Base-by-base conservation (phyloP, 805 yeast genomes). In the Starmerella tilneyi region DNA sequence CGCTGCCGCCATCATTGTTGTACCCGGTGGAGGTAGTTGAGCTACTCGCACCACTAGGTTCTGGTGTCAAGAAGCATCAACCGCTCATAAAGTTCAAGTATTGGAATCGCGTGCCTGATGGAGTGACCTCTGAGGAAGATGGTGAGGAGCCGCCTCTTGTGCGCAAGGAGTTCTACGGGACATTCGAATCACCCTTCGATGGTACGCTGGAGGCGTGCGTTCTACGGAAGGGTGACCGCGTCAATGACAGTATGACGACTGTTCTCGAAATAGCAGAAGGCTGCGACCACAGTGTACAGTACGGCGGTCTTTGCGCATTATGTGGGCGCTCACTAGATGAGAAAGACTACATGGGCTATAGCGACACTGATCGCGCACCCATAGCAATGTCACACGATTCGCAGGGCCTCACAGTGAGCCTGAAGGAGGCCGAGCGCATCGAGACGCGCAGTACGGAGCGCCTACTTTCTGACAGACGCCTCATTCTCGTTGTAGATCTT, bases 401-500 rank as follows among this genome's bases (percentile, higher is more conserved):
- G 33, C 75, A 82, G 19, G 84, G 88, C 37, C 70, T 92, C 50
- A 84, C 81, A 47, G 86, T 92, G 19, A 81, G 94, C 33, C 72
- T 79, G 40, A 78, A 74, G 49, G 98, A 92, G 65, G 98, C 97
- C 2, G 79, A 77, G 49, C 77, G 79, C 49, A 78, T 92, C 40
- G 97, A 88, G 59, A 74, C 74, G 49, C 66, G 67, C 24, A 72
- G 86, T 43, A 76, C 84, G 4, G 66, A 69, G 46, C 69, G 81
- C 47, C 69, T 92, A 38, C 63, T 78, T 5, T 61, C 68, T 13
- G 82, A 76, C 43, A 68, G 72, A 48, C 84, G 84, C 61, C 69
- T 92, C 50, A 86, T 92, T 24, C 69, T 92, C 46, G 97, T 92
- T 23, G 98, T 92, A 5, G 98, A 92, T 69, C 71, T 92, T 51